These are phyloP conservation scores for Sarcocystis neurona DNA, from an alignment of 169 alveolate species.

Conservation along the genomic window DNA sequence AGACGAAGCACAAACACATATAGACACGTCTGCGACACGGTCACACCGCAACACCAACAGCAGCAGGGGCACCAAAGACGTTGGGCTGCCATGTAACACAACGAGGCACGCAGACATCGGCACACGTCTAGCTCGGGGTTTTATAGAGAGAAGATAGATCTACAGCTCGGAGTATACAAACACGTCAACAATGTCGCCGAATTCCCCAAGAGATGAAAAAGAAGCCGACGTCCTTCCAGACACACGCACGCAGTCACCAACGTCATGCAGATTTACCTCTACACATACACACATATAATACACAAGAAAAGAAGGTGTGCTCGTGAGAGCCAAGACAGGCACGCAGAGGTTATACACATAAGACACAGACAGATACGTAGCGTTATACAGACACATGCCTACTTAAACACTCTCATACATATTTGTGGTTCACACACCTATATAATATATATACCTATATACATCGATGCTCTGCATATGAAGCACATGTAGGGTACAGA, in stretches of 20 bases:
- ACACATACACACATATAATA: not conserved
- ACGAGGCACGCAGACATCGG: not conserved
- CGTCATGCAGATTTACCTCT: not conserved
- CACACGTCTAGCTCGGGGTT: not conserved
- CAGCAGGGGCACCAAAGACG: slow-evolving; percentile 54
- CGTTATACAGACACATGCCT: too few species aligned
- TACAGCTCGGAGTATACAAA: not conserved
- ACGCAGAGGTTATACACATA: too few species aligned
- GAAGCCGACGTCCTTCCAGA: not conserved
- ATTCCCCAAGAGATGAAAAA: not conserved
- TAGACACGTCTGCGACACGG: not conserved
- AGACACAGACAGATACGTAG: too few species aligned
- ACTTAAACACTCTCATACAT: too few species aligned
- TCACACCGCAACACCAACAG: not conserved
- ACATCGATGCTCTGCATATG: too few species aligned
- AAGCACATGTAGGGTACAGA: not conserved
- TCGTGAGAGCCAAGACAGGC: too few species aligned
- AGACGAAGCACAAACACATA: not conserved
- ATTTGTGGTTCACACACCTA: too few species aligned
- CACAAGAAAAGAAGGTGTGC: too few species aligned
- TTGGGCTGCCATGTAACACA: slow-evolving; percentile 1
- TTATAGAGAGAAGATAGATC: not conserved
- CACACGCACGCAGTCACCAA: not conserved
- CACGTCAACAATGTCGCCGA: not conserved
- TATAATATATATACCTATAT: too few species aligned